phyloP scores from a whole-genome alignment of 805 yeast genomes.

The Cyberlindnera lachancei region DNA sequence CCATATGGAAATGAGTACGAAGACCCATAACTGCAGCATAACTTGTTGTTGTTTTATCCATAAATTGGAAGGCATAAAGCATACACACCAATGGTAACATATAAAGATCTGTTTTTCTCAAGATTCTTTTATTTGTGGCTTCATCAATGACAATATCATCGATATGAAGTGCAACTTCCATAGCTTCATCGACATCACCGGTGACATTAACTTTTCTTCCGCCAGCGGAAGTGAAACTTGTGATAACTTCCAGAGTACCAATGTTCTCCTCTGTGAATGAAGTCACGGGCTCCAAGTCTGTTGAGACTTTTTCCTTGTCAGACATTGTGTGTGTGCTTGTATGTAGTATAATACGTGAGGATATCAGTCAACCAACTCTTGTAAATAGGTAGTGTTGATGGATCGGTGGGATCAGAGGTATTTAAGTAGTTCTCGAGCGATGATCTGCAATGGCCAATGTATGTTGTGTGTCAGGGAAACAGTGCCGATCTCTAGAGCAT shows the following conservation, averaged over 20 bases:
- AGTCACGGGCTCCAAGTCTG: neutral
- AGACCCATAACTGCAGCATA: slow-evolving; percentile 48
- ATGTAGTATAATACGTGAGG: too few relatives aligned
- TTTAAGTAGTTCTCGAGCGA: too few relatives aligned
- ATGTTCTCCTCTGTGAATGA: neutral
- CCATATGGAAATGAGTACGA: slow-evolving; percentile 37
- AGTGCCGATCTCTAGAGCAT: too few relatives aligned
- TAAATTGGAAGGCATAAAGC: slow-evolving; percentile 44
- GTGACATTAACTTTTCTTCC: neutral
- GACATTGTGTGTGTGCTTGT: too few relatives aligned
- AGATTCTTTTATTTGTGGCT: slow-evolving; percentile 27
- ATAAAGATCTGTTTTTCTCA: slow-evolving; percentile 44
- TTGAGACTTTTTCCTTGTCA: neutral
- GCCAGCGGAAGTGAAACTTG: neutral
- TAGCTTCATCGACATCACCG: slow-evolving; percentile 35
- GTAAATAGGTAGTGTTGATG: too few relatives aligned
- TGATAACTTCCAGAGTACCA: neutral
- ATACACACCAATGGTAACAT: slow-evolving; percentile 44
- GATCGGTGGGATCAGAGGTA: too few relatives aligned
- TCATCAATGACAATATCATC: slow-evolving; percentile 24
- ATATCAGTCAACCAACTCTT: too few relatives aligned
- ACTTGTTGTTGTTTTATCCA: slow-evolving; percentile 48
- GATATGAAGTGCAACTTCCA: slow-evolving; percentile 30
- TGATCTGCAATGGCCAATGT: too few relatives aligned
- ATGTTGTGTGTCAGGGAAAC: too few relatives aligned